Base-by-base conservation (phyloP, 257 asterid species). In the Solanum etuberosum region DNA sequence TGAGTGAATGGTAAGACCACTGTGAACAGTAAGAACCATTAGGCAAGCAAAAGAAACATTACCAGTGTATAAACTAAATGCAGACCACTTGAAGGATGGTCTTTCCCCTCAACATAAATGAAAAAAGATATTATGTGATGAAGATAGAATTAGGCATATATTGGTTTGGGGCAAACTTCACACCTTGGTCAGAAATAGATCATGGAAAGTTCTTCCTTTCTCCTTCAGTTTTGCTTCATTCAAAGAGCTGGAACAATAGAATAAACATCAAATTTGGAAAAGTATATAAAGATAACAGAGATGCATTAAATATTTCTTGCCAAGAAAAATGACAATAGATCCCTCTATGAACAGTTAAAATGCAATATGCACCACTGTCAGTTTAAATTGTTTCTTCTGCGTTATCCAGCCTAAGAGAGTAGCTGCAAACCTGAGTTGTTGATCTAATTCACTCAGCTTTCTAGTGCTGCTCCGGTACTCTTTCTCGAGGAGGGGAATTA, bases 401-500 rank as follows among this genome's bases (percentile, higher is more conserved):
- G 74, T 86, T 84, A 86, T 42, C 7, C 57, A 80, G 65, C 32
- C 57, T 71, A 63, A 37, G 48, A 85, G 81, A 40, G 35, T 80
- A 43, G 83, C 83, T 76, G 85, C 89, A 88, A 87, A 96, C 99
- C 99, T 92, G 92, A 95, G 98, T 91, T 96, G 98, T 92, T 91
- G 95, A 90, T 94, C 93, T 76, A 94, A 93, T 89, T 96, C 99
- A 86, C 90, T 92, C 54, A 96, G 95, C 92, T 96, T 96, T 92
- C 95, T 93, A 76, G 95, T 93, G 77, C 95, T 88, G 89, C 93
- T 91, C 86, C 99, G 96, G 48, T 92, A 48, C 91, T 96, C 98
- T 91, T 94, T 95, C 89, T 96, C 99, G 70, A 96, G 98, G 89
- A 96, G 99, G 43, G 98, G 98, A 89, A 96, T 93, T 90, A 96